These are phyloP conservation scores for Fusarium newnesense DNA, from an alignment of 2,329 filamentous ascomycete species.

Conservation along the genomic window DNA sequence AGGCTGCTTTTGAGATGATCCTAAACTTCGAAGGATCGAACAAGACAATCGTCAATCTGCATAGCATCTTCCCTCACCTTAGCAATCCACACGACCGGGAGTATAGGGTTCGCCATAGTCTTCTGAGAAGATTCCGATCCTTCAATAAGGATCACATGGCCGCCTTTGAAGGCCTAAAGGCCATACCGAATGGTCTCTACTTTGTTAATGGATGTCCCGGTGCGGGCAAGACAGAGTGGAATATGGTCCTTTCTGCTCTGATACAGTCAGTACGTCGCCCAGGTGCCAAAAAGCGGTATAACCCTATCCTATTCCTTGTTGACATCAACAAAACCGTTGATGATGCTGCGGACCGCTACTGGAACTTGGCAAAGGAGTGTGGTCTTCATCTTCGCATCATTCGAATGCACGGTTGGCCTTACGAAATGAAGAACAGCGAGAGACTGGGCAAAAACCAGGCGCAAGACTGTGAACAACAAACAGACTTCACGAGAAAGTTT, in stretches of 20 bases:
- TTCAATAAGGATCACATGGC: slow-evolving; percentile 53
- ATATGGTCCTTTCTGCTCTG: slow-evolving; percentile 53
- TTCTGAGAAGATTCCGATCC: slow-evolving; percentile 45
- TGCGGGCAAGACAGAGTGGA: slow-evolving; percentile 60
- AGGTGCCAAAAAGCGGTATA: slow-evolving; percentile 32
- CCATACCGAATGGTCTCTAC: slow-evolving; percentile 55
- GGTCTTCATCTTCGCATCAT: slow-evolving; percentile 50
- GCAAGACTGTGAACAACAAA: background rate
- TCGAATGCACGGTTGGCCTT: slow-evolving; percentile 55
- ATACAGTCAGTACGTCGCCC: slow-evolving; percentile 48
- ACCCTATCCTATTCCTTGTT: slow-evolving; percentile 56
- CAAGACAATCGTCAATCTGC: slow-evolving; percentile 40
- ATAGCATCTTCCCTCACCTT: slow-evolving; percentile 48
- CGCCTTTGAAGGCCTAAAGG: slow-evolving; percentile 49
- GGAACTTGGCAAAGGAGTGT: slow-evolving; percentile 49
- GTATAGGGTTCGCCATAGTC: slow-evolving; percentile 36
- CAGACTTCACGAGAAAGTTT: slow-evolving; percentile 52
- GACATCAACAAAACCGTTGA: slow-evolving; percentile 61
- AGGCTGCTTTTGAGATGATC: slow-evolving; percentile 48
- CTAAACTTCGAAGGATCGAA: slow-evolving; percentile 43
- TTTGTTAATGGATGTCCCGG: slow-evolving; percentile 60
- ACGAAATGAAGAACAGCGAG: slow-evolving; percentile 48
- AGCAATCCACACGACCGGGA: slow-evolving; percentile 37
- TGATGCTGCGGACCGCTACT: slow-evolving; percentile 57
- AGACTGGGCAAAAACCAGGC: slow-evolving; percentile 41